These are phyloP conservation scores for Papiliotrema terrestris DNA, from an alignment of 1,284 basidiomycete species.

Conservation along the genomic window DNA sequence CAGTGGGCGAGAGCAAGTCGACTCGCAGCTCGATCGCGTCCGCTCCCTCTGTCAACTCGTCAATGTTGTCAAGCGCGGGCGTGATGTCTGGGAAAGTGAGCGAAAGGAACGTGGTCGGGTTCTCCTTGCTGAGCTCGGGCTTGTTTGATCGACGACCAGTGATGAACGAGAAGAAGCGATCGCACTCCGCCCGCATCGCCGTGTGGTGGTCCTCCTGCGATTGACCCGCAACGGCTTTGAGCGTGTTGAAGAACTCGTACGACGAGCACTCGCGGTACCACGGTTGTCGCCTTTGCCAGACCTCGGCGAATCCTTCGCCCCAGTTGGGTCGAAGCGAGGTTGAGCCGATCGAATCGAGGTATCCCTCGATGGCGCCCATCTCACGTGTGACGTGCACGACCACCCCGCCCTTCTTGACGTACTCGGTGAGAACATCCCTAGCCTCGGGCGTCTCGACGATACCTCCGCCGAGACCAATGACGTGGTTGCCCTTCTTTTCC, in stretches of 20 bases:
- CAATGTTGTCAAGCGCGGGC: slow-evolving; percentile 65
- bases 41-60: slow-evolving; percentile 72
- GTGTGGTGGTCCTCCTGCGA: slow-evolving; percentile 34
- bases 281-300: slow-evolving; percentile 76
- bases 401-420: slow-evolving; percentile 59
- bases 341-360: slow-evolving; percentile 60
- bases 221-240: slow-evolving; percentile 35
- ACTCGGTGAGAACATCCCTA: slow-evolving; percentile 65
- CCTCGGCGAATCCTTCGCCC: slow-evolving; percentile 73
- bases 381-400: slow-evolving; percentile 71
- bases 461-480: slow-evolving; percentile 92
- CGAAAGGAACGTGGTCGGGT: slow-evolving; percentile 83
- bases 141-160: slow-evolving; percentile 70
- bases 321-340: slow-evolving; percentile 79
- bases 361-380: slow-evolving; percentile 67
- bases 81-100: slow-evolving; percentile 87
- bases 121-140: slow-evolving; percentile 57
- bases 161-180: slow-evolving; percentile 81
- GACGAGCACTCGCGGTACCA: slow-evolving; percentile 85
- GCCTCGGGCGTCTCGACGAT: slow-evolving; percentile 83
- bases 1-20: slow-evolving; percentile 69
- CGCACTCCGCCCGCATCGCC: slow-evolving; percentile 39
- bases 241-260: slow-evolving; percentile 76
- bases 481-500: slow-evolving; percentile 59
- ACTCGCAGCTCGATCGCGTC: slow-evolving; percentile 93